A percentile compares a stretch with the other conserved stretches of the same genome.
Conservation (phyloP, 805 yeast genomes). For the Kodamaea restingae region DNA sequence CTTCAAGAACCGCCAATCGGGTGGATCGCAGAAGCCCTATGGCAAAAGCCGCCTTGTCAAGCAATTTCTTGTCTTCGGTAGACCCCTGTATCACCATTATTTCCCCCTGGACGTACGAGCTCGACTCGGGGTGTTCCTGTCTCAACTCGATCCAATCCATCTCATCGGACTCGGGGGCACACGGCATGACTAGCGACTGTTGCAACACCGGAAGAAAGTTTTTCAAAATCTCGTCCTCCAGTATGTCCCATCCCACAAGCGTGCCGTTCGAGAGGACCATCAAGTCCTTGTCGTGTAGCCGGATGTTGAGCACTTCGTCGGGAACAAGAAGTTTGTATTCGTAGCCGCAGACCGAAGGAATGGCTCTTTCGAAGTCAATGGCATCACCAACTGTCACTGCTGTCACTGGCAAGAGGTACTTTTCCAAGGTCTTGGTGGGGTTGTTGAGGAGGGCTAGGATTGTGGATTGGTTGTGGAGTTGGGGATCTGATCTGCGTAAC, state of each 20-base stretch:
- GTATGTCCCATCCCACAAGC: constrained; percentile 77
- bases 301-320: constrained; percentile 62
- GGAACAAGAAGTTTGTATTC: constrained; percentile 39
- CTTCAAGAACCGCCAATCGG: constrained; percentile 74
- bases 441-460: constrained; percentile 14
- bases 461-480: constrained; percentile 5
- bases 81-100: constrained; percentile 60
- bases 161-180: constrained; percentile 71
- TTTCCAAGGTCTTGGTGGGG: constrained; percentile 20
- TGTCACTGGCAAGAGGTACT: constrained; percentile 47
- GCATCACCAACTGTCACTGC: constrained; percentile 70
- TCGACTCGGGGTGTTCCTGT: constrained; percentile 18
- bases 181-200: constrained; percentile 40
- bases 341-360: constrained; percentile 22
- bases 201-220: constrained; percentile 51
- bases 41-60: constrained; percentile 86
- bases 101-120: constrained; percentile 57
- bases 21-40: constrained; percentile 86
- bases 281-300: constrained; percentile 44
- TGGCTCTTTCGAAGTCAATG: constrained; percentile 53
- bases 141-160: constrained; percentile 66
- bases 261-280: constrained; percentile 75
- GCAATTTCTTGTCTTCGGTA: constrained; percentile 42
- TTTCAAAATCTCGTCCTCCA: constrained; percentile 47
- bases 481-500: constrained; percentile 22